Conservation (phyloP, 768 basidiomycete genomes). For the Neoboletus brunneissimus region DNA sequence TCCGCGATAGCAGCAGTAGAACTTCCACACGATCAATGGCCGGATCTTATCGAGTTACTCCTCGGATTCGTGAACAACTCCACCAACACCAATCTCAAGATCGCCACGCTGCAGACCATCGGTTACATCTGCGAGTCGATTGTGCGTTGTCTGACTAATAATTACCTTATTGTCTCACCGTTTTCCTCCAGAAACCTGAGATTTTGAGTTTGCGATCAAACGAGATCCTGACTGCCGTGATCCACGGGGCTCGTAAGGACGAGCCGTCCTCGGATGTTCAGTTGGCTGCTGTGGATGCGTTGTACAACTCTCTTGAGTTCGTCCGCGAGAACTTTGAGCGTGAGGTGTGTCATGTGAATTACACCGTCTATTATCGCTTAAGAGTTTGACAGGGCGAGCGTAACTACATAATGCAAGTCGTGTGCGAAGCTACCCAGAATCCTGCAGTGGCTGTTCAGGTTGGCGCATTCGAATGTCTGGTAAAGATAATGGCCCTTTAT, state of each 20-base stretch:
- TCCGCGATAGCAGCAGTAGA: slow-evolving; percentile 94
- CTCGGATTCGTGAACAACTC: slow-evolving; percentile 83
- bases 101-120: slow-evolving; percentile 90
- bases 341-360: slow-evolving; percentile 58
- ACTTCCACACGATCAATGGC: slow-evolving; percentile 85
- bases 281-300: slow-evolving; percentile 85
- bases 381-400: slow-evolving; percentile 75
- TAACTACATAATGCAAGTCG: slow-evolving; percentile 99
- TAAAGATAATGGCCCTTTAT: slow-evolving; percentile 95
- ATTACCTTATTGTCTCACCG: slow-evolving; percentile 5
- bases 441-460: slow-evolving; percentile 78
- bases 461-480: slow-evolving; percentile 93
- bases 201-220: slow-evolving; percentile 87
- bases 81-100: slow-evolving; percentile 67
- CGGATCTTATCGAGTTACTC: slow-evolving; percentile 82
- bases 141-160: slow-evolving; percentile 51
- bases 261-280: slow-evolving; percentile 91
- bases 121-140: slow-evolving; percentile 97
- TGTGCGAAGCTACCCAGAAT: slow-evolving; percentile 97
- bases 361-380: background rate
- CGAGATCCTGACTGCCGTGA: slow-evolving; percentile 97
- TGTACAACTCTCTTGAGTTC: slow-evolving; percentile 96
- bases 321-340: slow-evolving; percentile 97
- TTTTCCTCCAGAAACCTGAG: slow-evolving; percentile 76
- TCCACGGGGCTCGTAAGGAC: slow-evolving; percentile 96